A percentile compares a stretch with the other conserved stretches of the same genome.
Evolutionary conservation across 768 basidiomycete species (phyloP).

Genomic region (Lactarius hatsudake): DNA sequence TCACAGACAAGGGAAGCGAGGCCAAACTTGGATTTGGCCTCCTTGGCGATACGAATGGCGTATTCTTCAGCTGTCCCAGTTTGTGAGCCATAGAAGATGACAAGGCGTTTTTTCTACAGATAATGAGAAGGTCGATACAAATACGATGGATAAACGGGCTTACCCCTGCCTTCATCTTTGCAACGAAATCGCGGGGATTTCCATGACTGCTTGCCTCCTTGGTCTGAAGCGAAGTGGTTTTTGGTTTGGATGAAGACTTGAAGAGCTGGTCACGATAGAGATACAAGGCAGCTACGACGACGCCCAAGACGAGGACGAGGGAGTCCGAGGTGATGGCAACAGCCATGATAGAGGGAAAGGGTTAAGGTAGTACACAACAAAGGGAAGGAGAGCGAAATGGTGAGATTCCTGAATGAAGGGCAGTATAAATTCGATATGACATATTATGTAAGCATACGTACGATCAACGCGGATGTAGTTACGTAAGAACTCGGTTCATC

Average conservation of each 20-base stretch:
- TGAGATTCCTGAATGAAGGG: constrained; percentile 11
- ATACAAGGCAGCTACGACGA: constrained; percentile 72
- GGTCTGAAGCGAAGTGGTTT: constrained; percentile 42
- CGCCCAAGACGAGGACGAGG: constrained; percentile 67
- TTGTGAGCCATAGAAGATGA: constrained; percentile 98
- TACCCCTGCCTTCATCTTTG: constrained; percentile 92
- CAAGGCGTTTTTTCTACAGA: constrained; percentile 87
- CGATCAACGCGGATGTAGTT: not conserved
- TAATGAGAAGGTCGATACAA: constrained; percentile 8
- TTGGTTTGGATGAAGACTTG: constrained; percentile 56
- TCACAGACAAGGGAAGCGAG: constrained; percentile 95
- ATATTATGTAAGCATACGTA: constrained; percentile 1
- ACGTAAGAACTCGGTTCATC: constrained; percentile 11
- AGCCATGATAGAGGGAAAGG: constrained; percentile 43
- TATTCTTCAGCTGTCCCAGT: constrained; percentile 99
- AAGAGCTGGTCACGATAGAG: constrained; percentile 84
- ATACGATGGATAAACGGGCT: constrained; percentile 35
- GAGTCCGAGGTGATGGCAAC: constrained; percentile 67
- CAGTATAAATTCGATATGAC: constrained; percentile 10
- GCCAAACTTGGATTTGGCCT: constrained; percentile 95
- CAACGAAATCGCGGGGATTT: constrained; percentile 92
- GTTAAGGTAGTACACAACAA: constrained; percentile 13
- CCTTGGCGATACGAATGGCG: constrained; percentile 95
- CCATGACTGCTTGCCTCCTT: constrained; percentile 57
- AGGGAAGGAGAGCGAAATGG: constrained; percentile 12